Base-by-base conservation (phyloP, 768 basidiomycete genomes). In the Phylloporus scabripes region DNA sequence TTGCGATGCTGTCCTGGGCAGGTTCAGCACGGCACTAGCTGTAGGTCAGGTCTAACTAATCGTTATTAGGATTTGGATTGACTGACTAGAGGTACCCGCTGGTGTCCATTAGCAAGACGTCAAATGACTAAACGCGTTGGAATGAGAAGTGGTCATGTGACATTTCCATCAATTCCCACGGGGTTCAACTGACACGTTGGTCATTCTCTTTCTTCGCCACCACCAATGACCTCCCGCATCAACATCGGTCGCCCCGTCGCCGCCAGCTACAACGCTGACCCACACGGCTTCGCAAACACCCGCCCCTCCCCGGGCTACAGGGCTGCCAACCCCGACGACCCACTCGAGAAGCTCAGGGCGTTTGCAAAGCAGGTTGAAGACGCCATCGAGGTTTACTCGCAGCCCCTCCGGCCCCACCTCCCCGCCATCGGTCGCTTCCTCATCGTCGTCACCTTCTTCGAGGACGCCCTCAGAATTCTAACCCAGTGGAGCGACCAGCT, bases 401-500 rank as follows among this genome's bases (percentile, higher is more conserved):
- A 96, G 64, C 96, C 96, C 17, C 75, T 98, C 70, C 85, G 85
- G 66, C 96, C 96, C 46, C 84, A 94, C 67, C 77, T 99, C 60
- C 96, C 96, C 36, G 85, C 91, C 47, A 84, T 97, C 67, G 95
- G 93, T 50, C 82, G 96, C 59, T 98, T 97, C 72, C 70, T 99
- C 51, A 98, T 98, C 68, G 92, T 99, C 45, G 92, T 96, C 36
- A 99, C 96, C 9, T 99, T 99, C 73, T 74, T 94, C 68, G 96
- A 99, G 76, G 96, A 99, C 65, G 91, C 96, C 8, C 69, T 95
- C 61, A 76, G 96, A 55, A 98, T 98, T 63, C 46, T 90, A 51
- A 90, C 92, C 3, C 95, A 98, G 67, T 98, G 93, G 92, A 67
- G 81, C 42, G 96, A 99, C 73, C 96, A 99, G 71, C 80, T 96